Evolutionary conservation across 2,329 filamentous ascomycete genomes (phyloP).

Genomic region (Fusarium napiforme): DNA sequence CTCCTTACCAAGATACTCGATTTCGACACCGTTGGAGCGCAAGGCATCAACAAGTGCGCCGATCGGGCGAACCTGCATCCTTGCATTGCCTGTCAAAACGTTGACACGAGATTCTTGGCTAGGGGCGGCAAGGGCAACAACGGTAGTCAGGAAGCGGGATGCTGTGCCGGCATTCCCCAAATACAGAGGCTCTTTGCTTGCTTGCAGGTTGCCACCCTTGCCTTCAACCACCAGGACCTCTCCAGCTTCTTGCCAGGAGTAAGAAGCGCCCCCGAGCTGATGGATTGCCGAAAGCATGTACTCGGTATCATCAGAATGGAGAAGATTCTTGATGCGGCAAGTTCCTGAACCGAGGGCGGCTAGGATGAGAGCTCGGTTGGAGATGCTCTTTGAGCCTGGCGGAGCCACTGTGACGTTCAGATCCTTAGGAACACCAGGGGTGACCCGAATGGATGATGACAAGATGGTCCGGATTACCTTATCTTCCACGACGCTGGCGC

Average conservation of each 20-base stretch:
- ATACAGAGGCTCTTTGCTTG: conserved; percentile 82
- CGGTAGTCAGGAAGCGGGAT: conserved; percentile 92
- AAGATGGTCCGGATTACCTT: conserved; percentile 84
- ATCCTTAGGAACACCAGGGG: conserved; percentile 73
- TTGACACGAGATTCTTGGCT: conserved; percentile 70
- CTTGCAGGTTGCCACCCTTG: conserved; percentile 85
- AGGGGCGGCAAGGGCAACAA: conserved; percentile 83
- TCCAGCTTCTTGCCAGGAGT: conserved; percentile 95
- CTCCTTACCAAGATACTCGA: conserved; percentile 86
- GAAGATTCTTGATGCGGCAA: conserved; percentile 88
- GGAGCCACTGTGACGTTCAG: conserved; percentile 82
- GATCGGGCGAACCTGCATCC: conserved; percentile 97
- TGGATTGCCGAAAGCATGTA: conserved; percentile 95
- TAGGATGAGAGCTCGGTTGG: conserved; percentile 92
- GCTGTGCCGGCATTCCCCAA: conserved; percentile 97
- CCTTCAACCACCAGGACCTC: conserved; percentile 89
- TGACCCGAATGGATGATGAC: conserved; percentile 80
- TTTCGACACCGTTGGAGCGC: conserved; percentile 83
- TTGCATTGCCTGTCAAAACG: conserved; percentile 88
- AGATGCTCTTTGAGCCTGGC: conserved; percentile 97
- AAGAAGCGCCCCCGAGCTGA: conserved; percentile 85
- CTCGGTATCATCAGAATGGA: conserved; percentile 97
- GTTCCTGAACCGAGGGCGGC: conserved; percentile 88
- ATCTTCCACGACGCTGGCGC: conserved; percentile 90
- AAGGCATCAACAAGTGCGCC: conserved; percentile 92